These are phyloP conservation scores for Xerocomus brunneocitrinus DNA, from an alignment of 768 basidiomycete genomes.

Conservation along the genomic window DNA sequence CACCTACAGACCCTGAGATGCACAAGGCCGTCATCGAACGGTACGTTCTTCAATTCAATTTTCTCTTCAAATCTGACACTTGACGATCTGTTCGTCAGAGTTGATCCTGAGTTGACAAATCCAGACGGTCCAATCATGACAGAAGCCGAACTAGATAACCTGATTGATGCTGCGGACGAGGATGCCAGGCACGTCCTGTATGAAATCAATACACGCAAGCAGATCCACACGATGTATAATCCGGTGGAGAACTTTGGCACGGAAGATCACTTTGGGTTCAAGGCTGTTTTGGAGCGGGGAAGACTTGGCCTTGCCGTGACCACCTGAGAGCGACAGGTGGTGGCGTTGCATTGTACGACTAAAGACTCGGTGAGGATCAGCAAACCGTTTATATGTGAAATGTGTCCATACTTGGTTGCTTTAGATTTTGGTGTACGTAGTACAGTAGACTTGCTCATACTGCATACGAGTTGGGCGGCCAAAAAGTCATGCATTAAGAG, in stretches of 20 bases:
- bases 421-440: too few relatives aligned
- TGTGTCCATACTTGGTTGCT: not conserved
- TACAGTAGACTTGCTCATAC: too few relatives aligned
- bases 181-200: conserved; percentile 9
- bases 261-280: conserved; percentile 12
- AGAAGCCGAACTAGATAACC: not conserved
- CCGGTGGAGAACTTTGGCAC: conserved; percentile 7
- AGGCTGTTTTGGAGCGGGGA: conserved; percentile 2
- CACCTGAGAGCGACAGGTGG: not conserved
- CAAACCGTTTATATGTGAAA: too few relatives aligned
- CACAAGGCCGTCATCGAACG: not conserved
- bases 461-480: too few relatives aligned
- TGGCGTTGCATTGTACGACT: not conserved
- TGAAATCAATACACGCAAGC: conserved; percentile 16
- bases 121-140: not conserved
- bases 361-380: not conserved
- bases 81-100: not conserved
- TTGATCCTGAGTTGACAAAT: not conserved
- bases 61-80: not conserved
- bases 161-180: conserved; percentile 1
- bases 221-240: conserved; percentile 13
- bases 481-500: too few relatives aligned
- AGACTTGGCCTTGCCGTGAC: not conserved
- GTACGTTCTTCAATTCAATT: not conserved
- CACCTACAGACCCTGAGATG: conserved; percentile 4